A percentile compares a stretch with the other conserved stretches of the same genome.
phyloP scores from a whole-genome alignment of 1,139 yeast species.

The Geotrichum australiense region DNA sequence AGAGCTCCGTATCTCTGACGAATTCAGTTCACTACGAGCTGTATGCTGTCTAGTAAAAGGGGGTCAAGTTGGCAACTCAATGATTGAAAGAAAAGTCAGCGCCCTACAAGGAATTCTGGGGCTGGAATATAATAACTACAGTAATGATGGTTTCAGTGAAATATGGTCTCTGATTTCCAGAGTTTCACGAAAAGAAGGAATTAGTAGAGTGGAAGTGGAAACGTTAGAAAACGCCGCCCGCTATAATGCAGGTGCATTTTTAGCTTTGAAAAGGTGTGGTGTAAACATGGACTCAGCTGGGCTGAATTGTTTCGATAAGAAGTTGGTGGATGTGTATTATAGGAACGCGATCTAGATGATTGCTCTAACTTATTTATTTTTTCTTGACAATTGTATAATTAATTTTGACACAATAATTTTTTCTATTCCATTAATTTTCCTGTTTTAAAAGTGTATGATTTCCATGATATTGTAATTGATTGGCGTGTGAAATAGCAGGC shows the following conservation, averaged over 20 bases:
- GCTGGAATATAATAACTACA: background rate
- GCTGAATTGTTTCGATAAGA: constrained; percentile 2
- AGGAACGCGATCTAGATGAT: too few relatives aligned
- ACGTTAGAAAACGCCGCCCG: background rate
- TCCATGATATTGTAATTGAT: too few relatives aligned
- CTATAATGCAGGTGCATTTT: background rate
- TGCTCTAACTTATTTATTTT: too few relatives aligned
- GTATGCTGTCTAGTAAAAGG: constrained; percentile 13
- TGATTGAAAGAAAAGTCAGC: background rate
- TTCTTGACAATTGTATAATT: too few relatives aligned
- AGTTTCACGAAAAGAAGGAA: background rate
- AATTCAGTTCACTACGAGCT: constrained; percentile 31
- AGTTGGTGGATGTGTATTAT: background rate
- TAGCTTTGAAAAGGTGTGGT: background rate
- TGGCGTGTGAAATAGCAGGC: too few relatives aligned
- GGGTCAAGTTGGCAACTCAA: background rate
- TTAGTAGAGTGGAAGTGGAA: background rate
- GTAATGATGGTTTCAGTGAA: background rate
- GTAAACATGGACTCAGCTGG: constrained; percentile 1
- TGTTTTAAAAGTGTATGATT: too few relatives aligned
- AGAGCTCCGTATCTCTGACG: constrained; percentile 33
- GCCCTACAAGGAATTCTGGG: background rate
- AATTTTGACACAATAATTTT: too few relatives aligned
- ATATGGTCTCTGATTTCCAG: background rate
- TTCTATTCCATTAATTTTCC: too few relatives aligned